Percentiles rank a stretch among this genome's conserved stretches.
These are phyloP conservation scores for Tinospora cordifolia DNA, from an alignment of 164 flowering plant genomes.

Conservation along the genomic window DNA sequence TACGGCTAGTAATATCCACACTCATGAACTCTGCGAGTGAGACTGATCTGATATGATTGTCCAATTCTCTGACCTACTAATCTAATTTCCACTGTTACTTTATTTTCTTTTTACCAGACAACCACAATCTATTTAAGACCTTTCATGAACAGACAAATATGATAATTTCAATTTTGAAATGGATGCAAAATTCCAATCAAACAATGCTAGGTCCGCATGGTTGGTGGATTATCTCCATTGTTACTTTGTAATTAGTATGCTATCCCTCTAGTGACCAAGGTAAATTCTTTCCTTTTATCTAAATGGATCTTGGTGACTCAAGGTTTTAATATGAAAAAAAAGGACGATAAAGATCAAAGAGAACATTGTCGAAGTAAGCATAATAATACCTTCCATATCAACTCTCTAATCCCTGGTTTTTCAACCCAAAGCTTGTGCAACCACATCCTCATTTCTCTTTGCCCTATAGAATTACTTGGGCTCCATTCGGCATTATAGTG, in stretches of 20 bases:
- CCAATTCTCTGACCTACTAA: neutral
- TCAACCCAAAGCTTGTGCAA: conserved; percentile 75
- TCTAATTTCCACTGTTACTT: neutral
- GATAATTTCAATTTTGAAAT: neutral
- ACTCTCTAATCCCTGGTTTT: conserved; percentile 64
- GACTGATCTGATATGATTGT: neutral
- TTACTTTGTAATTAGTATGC: neutral
- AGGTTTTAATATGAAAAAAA: neutral
- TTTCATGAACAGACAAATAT: neutral
- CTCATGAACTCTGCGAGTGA: neutral
- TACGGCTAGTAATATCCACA: neutral
- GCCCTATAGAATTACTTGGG: conserved; percentile 70
- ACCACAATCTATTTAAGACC: neutral
- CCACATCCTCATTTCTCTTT: conserved; percentile 87
- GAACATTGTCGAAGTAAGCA: neutral
- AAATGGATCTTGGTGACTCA: neutral
- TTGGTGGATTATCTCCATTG: neutral
- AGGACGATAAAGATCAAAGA: neutral
- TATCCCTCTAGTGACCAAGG: neutral
- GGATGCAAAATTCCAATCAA: neutral
- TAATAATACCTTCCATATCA: conserved; percentile 82
- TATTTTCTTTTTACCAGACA: neutral
- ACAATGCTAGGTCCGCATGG: neutral
- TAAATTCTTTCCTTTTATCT: neutral
- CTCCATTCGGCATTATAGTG: conserved; percentile 82